Percentiles rank a stretch among this genome's conserved stretches.
These are phyloP conservation scores for Metschnikowia kofuensis DNA, from an alignment of 805 yeast genomes.

Conservation along the genomic window DNA sequence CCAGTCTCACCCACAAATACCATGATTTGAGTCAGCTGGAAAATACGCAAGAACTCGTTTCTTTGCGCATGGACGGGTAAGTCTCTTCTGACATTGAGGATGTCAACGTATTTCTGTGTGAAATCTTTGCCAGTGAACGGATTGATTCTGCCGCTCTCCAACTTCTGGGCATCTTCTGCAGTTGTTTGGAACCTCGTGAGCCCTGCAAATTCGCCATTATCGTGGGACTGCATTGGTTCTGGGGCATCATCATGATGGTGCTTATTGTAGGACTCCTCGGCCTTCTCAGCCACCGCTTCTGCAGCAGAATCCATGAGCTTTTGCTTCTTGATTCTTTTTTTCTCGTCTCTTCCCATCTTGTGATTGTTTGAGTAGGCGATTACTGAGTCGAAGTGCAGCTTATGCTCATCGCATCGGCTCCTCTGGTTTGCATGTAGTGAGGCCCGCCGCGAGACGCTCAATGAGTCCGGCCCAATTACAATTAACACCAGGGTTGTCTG, in stretches of 20 bases:
- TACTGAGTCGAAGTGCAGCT: not conserved
- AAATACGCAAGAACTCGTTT: constrained; percentile 78
- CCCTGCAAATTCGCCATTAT: constrained; percentile 61
- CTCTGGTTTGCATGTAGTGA: not conserved
- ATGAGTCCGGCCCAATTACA: not conserved
- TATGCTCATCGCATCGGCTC: constrained; percentile 6
- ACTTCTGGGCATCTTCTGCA: constrained; percentile 53
- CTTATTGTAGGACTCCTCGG: constrained; percentile 49
- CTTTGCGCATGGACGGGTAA: constrained; percentile 94
- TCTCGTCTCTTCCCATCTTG: constrained; percentile 16
- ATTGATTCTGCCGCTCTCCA: constrained; percentile 60
- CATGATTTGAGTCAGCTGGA: constrained; percentile 88
- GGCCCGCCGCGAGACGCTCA: no score
- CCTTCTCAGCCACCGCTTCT: constrained; percentile 64
- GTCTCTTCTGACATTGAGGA: constrained; percentile 74
- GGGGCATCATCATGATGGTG: constrained; percentile 46
- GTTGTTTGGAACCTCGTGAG: constrained; percentile 63
- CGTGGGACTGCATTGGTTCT: constrained; percentile 49
- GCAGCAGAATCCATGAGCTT: constrained; percentile 53
- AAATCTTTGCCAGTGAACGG: constrained; percentile 76
- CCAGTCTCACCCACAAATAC: constrained; percentile 99
- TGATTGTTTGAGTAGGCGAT: no score
- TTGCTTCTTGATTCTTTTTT: constrained; percentile 32
- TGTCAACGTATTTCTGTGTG: constrained; percentile 68
- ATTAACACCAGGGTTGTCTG: no score